Evolutionary conservation across 163 green algal species (phyloP), one percentile per base, ranked within the genome.

Genomic region (Volvox carteri): DNA sequence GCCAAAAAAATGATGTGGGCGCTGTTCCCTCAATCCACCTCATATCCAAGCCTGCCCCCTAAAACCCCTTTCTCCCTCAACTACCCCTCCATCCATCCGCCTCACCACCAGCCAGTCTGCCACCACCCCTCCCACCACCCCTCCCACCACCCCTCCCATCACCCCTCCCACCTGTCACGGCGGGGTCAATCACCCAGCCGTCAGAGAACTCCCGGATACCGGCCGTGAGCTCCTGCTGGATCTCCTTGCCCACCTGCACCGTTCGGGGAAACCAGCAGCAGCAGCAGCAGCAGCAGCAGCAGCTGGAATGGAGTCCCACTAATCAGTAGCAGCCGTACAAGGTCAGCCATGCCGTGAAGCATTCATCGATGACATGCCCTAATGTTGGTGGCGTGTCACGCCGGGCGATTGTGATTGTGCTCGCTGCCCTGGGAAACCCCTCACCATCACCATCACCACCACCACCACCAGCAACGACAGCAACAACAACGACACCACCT

Each of bases 121-220:
- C 30, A 74, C n/a, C 62, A n/a, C 42, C 30, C 28, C 62, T 8
- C 30, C 30, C 30, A n/a, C n/a, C n/a, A n/a, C n/a, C n/a, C n/a
- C n/a, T n/a, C n/a, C n/a, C n/a, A n/a, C n/a, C n/a, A n/a, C n/a
- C n/a, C n/a, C n/a, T n/a, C n/a, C n/a, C n/a, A n/a, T n/a, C n/a
- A n/a, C n/a, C n/a, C n/a, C n/a, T 23, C 44, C 41, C 7, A 81
- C 73, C 73, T 21, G 44, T 81, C 12, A 65, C n/a, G 44, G 18
- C 30, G 42, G 73, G 73, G 42, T 81, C 73, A 25, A 81, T 81
- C 7, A 81, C 46, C 73, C 73, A 81, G 73, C 73, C 73, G n/a
- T 81, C 73, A 3, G 73, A 81, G 44, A 65, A 65, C 44, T 86
- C 78, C 37, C 35, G 73, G 30, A 85, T 42, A 3, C 44, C 23